phyloP scores from a whole-genome alignment of 2,329 filamentous ascomycete species.

The Neoarthrinium moseri region DNA sequence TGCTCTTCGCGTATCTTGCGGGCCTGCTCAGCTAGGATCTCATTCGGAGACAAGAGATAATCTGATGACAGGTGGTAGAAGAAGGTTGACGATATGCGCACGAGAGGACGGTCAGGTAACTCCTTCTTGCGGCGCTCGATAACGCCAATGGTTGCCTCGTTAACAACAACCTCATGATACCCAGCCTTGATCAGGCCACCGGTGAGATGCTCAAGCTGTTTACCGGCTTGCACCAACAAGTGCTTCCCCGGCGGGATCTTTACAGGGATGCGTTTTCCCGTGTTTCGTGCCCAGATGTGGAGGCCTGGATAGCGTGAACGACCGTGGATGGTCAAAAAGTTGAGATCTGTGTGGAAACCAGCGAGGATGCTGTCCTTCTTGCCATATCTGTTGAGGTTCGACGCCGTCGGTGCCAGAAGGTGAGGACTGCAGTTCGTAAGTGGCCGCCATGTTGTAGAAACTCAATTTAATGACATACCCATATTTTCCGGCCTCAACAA shows the following conservation, averaged over 20 bases:
- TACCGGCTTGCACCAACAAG: slow-evolving; percentile 60
- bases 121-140: slow-evolving; percentile 41
- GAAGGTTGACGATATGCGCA: slow-evolving; percentile 59
- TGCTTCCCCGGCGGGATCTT: slow-evolving; percentile 57
- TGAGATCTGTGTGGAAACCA: slow-evolving; percentile 64
- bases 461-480: slow-evolving; percentile 38
- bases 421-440: slow-evolving; percentile 43
- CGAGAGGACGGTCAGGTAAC: slow-evolving; percentile 46
- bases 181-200: slow-evolving; percentile 61
- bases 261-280: slow-evolving; percentile 56
- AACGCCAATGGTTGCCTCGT: slow-evolving; percentile 46
- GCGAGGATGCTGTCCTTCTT: slow-evolving; percentile 57
- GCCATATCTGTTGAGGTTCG: slow-evolving; percentile 54
- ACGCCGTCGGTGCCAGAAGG: slow-evolving; percentile 60
- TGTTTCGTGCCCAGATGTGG: slow-evolving; percentile 64
- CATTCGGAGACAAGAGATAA: slow-evolving; percentile 52
- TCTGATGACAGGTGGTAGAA: slow-evolving; percentile 62
- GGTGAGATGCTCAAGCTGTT: slow-evolving; percentile 62
- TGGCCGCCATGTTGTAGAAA: not conserved
- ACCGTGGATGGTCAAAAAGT: slow-evolving; percentile 65
- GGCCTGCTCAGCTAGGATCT: slow-evolving; percentile 44
- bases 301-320: slow-evolving; percentile 61
- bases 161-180: slow-evolving; percentile 62
- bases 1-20: slow-evolving; percentile 43
- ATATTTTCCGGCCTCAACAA: slow-evolving; percentile 54